Base-by-base conservation (phyloP, 352 stramenopile species). In the Phytophthora citrophthora region DNA sequence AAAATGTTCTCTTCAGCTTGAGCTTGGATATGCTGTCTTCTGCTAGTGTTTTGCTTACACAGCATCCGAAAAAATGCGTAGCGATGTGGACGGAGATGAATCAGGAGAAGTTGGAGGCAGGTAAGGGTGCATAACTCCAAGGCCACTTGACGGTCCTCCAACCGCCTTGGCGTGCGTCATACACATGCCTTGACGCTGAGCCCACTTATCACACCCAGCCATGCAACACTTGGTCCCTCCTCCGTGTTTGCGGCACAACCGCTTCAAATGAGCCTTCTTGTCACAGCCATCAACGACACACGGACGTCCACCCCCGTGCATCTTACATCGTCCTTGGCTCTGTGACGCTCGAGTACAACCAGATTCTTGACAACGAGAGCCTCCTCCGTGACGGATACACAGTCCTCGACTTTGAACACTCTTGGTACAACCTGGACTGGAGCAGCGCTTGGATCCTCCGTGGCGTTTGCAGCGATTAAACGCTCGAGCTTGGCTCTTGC, bases 381-480 rank as follows among this genome's bases (percentile, higher is more conserved):
- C 87, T 11, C 87, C 87, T 24, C 87, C 87, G 39, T 95, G 87
- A 29, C 78, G 78, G 50, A 88, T 88, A 29, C 78, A 88, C 34
- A 88, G 41, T 5, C 78, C 78, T 11, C 78, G 78, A 65, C 83
- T 93, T 55, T 95, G 87, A 7, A 95, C 85, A 45, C 83, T 94
- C 57, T 95, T 95, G 36, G 82, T 91, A 53, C 87, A 95, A 3
- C 73, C 74, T 12, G 72, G 61, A 47, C 74, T 68, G n/a, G 81
- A 86, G 50, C 87, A 95, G 40, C 87, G 87, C 68, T 95, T 95
- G 5, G 85, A 95, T n/a, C 67, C 70, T 18, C 87, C 87, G 54
- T 95, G 87, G 31, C 82, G 81, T 64, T 95, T 95, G 74, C 87
- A 95, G 26, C 85, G 86, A 36, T 92, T 90, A 61, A 91, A 95